A percentile compares a stretch with the other conserved stretches of the same genome.
Evolutionary conservation across 768 basidiomycete species (phyloP).

Genomic region (Flagelloscypha sp.): DNA sequence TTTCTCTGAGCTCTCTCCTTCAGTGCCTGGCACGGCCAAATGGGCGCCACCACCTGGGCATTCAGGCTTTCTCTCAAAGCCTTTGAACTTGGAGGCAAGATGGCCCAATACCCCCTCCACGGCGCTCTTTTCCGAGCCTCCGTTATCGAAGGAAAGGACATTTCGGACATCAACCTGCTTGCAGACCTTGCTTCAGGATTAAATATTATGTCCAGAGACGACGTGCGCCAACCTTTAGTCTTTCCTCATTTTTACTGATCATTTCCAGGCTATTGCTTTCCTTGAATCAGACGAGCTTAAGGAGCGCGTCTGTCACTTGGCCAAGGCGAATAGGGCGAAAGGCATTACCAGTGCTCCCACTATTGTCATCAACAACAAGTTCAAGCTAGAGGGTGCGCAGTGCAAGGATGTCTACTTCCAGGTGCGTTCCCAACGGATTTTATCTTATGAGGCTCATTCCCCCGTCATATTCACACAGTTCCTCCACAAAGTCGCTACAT

Average conservation of each 20-base stretch:
- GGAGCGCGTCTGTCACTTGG: slow-evolving; percentile 55
- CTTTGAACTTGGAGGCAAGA: slow-evolving; percentile 50
- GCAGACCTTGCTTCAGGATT: slow-evolving; percentile 47
- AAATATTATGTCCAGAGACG: slow-evolving; percentile 48
- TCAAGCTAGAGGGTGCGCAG: slow-evolving; percentile 71
- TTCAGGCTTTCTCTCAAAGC: slow-evolving; percentile 71
- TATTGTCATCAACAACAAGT: slow-evolving; percentile 70
- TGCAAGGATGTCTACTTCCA: slow-evolving; percentile 62
- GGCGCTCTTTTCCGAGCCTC: slow-evolving; percentile 57
- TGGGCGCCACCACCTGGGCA: slow-evolving; percentile 59
- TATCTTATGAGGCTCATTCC: too few species aligned
- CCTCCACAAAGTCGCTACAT: too few species aligned
- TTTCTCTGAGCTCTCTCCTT: slow-evolving; percentile 5
- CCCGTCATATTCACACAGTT: too few species aligned
- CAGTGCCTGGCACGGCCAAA: slow-evolving; percentile 31
- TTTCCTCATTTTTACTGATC: slow-evolving; percentile 7
- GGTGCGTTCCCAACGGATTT: slow-evolving; percentile 35
- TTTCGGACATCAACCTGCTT: slow-evolving; percentile 50
- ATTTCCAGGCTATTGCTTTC: slow-evolving; percentile 50
- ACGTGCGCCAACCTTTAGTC: slow-evolving; percentile 34
- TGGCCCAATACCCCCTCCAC: slow-evolving; percentile 48
- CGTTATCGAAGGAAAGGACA: slow-evolving; percentile 57
- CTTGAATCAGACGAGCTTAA: slow-evolving; percentile 57
- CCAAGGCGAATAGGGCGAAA: slow-evolving; percentile 49
- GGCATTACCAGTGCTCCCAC: slow-evolving; percentile 77